phyloP scores from a whole-genome alignment of 192 early-diverging fungal genomes.

The Helicostylum pulchrum region DNA sequence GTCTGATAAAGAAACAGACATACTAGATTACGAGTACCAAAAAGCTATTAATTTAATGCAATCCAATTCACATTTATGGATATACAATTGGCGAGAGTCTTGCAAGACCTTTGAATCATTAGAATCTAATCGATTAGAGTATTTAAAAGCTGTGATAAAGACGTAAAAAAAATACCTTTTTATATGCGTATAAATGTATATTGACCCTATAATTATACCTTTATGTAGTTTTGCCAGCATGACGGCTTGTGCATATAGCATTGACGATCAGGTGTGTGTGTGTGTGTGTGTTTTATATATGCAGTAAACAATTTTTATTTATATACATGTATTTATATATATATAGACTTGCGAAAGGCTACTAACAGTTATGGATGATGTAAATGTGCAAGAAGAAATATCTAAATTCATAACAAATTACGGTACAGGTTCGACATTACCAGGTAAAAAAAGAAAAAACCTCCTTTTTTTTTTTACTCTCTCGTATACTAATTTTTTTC shows the following conservation, averaged over 20 bases:
- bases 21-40: background rate
- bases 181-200: background rate
- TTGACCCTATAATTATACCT: background rate
- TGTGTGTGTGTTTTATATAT: too few relatives aligned
- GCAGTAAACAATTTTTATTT: background rate
- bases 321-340: background rate
- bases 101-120: background rate
- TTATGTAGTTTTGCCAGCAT: slow-evolving; percentile 13
- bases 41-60: background rate
- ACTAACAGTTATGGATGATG: background rate
- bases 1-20: background rate
- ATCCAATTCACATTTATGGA: background rate
- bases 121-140: slow-evolving; percentile 9
- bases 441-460: background rate
- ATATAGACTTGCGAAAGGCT: slow-evolving; percentile 3
- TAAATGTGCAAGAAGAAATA: background rate
- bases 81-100: slow-evolving; percentile 6
- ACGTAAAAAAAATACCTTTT: background rate
- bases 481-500: background rate
- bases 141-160: slow-evolving; percentile 2
- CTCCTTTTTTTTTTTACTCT: background rate
- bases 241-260: background rate
- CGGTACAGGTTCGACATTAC: background rate
- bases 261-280: slow-evolving; percentile 11
- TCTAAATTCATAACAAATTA: background rate